Evolutionary conservation across 805 yeast genomes (phyloP), one percentile per base, ranked within the genome.

Genomic region (Myxozyma geophila): DNA sequence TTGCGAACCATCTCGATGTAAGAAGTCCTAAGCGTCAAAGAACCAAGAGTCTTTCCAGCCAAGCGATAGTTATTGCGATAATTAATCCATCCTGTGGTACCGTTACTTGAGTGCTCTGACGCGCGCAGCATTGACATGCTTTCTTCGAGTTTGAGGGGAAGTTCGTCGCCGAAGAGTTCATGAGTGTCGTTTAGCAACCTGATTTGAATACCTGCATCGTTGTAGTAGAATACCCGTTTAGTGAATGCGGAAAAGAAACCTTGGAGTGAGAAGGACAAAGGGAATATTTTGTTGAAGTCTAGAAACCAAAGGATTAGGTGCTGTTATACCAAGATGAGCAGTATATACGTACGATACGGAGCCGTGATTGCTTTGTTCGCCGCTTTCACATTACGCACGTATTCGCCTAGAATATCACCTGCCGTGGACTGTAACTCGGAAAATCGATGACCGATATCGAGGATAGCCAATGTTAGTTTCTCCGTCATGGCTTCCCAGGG

Each of bases 401-500:
- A 65, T 58, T 69, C 37, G 62, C 64, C n/a, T 70, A 75, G 44
- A 73, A 66, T 59, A 70, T 44, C 58, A 21, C 53, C 53, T 21
- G 63, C 60, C 7, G 58, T 74, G 48, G 73, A 74, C 23, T 72
- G 54, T 28, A 77, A 71, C 5, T 77, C 77, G n/a, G 71, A 70
- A 15, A 77, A 68, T 15, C 43, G 47, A n/a, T 50, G 46, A 9
- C 59, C 67, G n/a, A 66, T 52, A 33, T 67, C 69, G 35, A 62
- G 43, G 43, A 80, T 67, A 1, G 78, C 79, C 17, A 66, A 64
- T 7, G 77, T 72, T 37, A 82, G 67, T 49, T 75, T 76, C 53
- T 71, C 73, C 13, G 83, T 73, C 9, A 78, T 66, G 58, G 71
- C 70, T 28, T 79, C 77, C 84, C 83, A 79, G 2, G 82, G 82